Percentiles rank a stretch among this genome's conserved stretches.
Evolutionary conservation across 2,329 filamentous ascomycete species (phyloP).

Genomic region (Hymenoscyphus scutula): DNA sequence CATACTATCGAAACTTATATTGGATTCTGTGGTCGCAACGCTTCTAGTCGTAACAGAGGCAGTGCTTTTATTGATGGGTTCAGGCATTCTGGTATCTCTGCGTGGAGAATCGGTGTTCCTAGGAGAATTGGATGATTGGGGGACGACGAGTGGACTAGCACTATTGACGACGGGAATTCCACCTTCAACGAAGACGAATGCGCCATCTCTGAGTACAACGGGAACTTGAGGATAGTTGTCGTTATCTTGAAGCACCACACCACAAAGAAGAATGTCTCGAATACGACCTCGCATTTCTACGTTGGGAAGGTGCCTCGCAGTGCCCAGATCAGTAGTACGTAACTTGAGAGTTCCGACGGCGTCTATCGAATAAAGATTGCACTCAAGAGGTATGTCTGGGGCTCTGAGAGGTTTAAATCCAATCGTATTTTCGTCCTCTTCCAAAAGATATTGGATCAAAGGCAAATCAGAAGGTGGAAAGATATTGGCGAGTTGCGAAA

Average conservation of each 20-base stretch:
- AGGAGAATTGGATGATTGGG: not conserved
- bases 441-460: slow-evolving; percentile 59
- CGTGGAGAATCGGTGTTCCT: not conserved
- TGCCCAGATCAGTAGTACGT: slow-evolving; percentile 43
- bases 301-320: slow-evolving; percentile 54
- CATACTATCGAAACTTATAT: slow-evolving; percentile 42
- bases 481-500: slow-evolving; percentile 56
- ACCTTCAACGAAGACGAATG: slow-evolving; percentile 53
- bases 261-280: slow-evolving; percentile 60
- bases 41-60: slow-evolving; percentile 13
- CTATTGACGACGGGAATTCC: slow-evolving; percentile 47
- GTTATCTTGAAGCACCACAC: slow-evolving; percentile 54
- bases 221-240: slow-evolving; percentile 40
- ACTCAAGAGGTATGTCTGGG: slow-evolving; percentile 46
- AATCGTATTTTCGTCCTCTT: slow-evolving; percentile 66
- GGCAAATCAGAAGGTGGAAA: slow-evolving; percentile 58
- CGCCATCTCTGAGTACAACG: slow-evolving; percentile 38
- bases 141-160: slow-evolving; percentile 37
- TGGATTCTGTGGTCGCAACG: slow-evolving; percentile 24
- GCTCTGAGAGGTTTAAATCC: slow-evolving; percentile 60
- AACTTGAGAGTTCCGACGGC: slow-evolving; percentile 45
- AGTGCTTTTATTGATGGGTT: not conserved
- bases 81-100: slow-evolving; percentile 1
- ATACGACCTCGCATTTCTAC: slow-evolving; percentile 67
- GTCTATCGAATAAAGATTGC: slow-evolving; percentile 48